A percentile compares a stretch with the other conserved stretches of the same genome.
phyloP scores from a whole-genome alignment of 257 asterid genomes.

The Fraxinus americana region DNA sequence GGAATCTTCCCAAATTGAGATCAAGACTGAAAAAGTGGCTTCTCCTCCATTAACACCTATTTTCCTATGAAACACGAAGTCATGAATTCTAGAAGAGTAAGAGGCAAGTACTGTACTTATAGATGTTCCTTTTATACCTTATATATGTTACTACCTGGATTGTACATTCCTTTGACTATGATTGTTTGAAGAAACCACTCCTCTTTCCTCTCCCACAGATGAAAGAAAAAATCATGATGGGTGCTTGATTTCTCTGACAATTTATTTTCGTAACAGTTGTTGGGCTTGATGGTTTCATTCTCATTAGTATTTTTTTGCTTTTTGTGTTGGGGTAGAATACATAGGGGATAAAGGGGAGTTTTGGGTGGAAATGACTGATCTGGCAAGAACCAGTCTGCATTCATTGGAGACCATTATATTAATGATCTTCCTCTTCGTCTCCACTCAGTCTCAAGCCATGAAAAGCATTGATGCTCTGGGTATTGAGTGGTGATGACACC shows the following conservation, averaged over 20 bases:
- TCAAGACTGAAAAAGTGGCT: slow-evolving; percentile 46
- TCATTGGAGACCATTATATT: not conserved
- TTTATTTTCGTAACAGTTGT: not conserved
- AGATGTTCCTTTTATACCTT: not conserved
- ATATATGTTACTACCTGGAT: not conserved
- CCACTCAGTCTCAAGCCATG: not conserved
- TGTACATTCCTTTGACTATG: slow-evolving; percentile 3
- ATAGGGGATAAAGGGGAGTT: not conserved
- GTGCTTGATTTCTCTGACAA: not conserved
- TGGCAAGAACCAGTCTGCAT: not conserved
- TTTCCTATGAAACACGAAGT: slow-evolving; percentile 57
- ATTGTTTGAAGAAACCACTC: not conserved
- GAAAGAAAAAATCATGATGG: not conserved
- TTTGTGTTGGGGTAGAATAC: not conserved
- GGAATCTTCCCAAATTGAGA: slow-evolving; percentile 52
- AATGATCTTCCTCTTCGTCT: not conserved
- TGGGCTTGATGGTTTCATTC: not conserved
- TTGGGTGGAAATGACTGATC: not conserved
- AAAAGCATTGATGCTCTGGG: slow-evolving; percentile 6
- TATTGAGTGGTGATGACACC: not conserved
- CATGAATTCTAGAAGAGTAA: slow-evolving; percentile 57
- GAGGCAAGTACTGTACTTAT: slow-evolving; percentile 42
- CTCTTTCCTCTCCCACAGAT: not conserved
- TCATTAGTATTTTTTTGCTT: not conserved
- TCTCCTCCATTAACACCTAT: slow-evolving; percentile 90